A percentile compares a stretch with the other conserved stretches of the same genome.
Conservation (phyloP, 2,329 filamentous ascomycete genomes). For the Macroventuria anomochaeta region DNA sequence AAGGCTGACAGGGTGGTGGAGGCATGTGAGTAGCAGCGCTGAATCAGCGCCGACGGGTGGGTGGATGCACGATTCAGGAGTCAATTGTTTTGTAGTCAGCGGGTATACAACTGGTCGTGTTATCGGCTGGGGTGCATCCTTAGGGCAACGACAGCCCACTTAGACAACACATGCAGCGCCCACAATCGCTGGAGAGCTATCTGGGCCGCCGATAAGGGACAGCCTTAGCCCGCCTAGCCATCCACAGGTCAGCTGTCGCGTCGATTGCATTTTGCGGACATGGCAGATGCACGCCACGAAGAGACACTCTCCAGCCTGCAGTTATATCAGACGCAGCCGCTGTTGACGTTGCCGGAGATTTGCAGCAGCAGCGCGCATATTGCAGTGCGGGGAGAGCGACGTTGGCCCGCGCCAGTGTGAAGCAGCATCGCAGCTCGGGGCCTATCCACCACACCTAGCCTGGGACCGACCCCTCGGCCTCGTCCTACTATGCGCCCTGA, state of each 20-base stretch:
- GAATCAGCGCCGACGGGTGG: not conserved
- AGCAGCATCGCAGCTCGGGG: not conserved
- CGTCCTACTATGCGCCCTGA: constrained; percentile 46
- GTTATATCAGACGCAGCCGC: not conserved
- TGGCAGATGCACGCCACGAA: constrained; percentile 15
- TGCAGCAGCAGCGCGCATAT: not conserved
- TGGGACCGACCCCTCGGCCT: constrained; percentile 10
- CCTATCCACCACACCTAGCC: constrained; percentile 16
- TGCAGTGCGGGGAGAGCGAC: constrained; percentile 23
- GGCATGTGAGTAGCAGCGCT: too few species aligned
- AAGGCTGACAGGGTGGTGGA: not conserved
- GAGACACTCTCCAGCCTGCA: not conserved
- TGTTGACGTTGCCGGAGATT: not conserved
- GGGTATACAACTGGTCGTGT: not conserved
- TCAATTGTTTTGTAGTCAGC: constrained; percentile 1
- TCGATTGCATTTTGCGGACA: constrained; percentile 28
- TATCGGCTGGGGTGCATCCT: not conserved
- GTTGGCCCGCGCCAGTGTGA: not conserved
- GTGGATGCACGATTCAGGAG: not conserved
- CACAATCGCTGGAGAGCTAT: not conserved
- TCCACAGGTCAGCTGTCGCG: not conserved
- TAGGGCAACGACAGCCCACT: not conserved
- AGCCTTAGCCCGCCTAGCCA: not conserved
- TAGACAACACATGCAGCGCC: not conserved
- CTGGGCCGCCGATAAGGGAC: constrained; percentile 23